Evolutionary conservation across 768 basidiomycete genomes (phyloP).

Genomic region (Rhodotorula sphaerocarpa): DNA sequence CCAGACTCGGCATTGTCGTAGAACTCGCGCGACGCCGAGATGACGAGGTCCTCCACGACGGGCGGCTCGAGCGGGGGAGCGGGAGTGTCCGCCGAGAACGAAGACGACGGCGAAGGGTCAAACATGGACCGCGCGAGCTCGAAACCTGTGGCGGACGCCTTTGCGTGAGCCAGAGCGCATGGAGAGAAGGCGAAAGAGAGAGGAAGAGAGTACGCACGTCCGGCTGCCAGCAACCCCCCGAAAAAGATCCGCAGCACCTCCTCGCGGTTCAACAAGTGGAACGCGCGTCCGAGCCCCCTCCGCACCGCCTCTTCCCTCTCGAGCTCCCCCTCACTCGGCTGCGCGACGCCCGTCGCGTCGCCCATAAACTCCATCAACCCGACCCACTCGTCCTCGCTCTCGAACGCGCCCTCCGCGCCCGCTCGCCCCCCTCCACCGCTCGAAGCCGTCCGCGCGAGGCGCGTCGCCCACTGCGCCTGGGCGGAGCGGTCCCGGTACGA

Average conservation of each 20-base stretch:
- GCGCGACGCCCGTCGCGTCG: conserved; percentile 51
- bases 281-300: conserved; percentile 57
- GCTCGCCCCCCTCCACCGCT: conserved; percentile 39
- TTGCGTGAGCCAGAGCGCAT: conserved; percentile 38
- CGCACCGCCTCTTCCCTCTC: conserved; percentile 55
- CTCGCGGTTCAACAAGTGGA: conserved; percentile 61
- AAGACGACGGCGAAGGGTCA: conserved; percentile 51
- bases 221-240: conserved; percentile 71
- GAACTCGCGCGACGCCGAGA: conserved; percentile 73
- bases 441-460: conserved; percentile 59
- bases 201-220: conserved; percentile 56
- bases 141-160: conserved; percentile 49
- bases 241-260: conserved; percentile 79
- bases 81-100: conserved; percentile 46
- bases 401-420: conserved; percentile 48
- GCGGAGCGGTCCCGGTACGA: conserved; percentile 58
- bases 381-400: conserved; percentile 69
- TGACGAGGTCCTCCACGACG: conserved; percentile 63
- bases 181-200: conserved; percentile 2
- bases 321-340: conserved; percentile 48
- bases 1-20: conserved; percentile 91
- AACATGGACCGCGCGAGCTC: conserved; percentile 20
- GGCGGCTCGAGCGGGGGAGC: conserved; percentile 46
- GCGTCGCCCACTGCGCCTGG: conserved; percentile 76
- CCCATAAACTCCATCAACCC: conserved; percentile 83